Base-by-base conservation (phyloP, 495 filamentous ascomycete species). In the Penicillium mononematosum region DNA sequence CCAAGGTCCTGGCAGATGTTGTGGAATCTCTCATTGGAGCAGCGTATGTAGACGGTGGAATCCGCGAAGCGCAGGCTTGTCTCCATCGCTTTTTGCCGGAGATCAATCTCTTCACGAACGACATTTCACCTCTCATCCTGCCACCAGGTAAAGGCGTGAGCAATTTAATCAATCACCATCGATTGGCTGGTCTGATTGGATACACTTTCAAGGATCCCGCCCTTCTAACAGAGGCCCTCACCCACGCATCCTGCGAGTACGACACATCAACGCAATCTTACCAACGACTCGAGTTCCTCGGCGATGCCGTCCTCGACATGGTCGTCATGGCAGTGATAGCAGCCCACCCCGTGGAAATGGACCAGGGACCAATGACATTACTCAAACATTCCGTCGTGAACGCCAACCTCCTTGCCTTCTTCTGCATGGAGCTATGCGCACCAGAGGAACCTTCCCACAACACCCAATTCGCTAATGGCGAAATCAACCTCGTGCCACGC, bases 251-350 rank as follows among this genome's bases (percentile, higher is more conserved):
- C 3, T 90, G 80, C 61, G 75, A 71, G 36, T 69, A 74, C 42
- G 75, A 82, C 51, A 64, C 69, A n/a, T 66, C 69, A 8, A 72
- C 73, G 1, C 75, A 83, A 34, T 92, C 88, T 7, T 90, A 95
- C 67, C 88, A 98, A 60, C 85, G 92, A 0, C 80, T 97, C 14
- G 94, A 98, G 67, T 98, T 91, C 69, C 78, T 97, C 1, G 94
- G 94, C 8, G 94, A 98, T 64, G 81, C 91, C 0, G 74, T 96
- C 11, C 83, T 98, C 0, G 94, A 98, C 66, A 84, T 83, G 67
- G 68, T 96, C 48, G 77, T 98, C 45, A 80, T 88, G 9, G 73
- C 70, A 2, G 69, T 68, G 1, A 72, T 91, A 9, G 83, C 75
- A 58, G 62, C 72, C 0, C 70, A 75, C 36, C 65, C 73, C 2